phyloP scores from a whole-genome alignment of 129 eudicot species.

The Centrapalus pauciflorus region DNA sequence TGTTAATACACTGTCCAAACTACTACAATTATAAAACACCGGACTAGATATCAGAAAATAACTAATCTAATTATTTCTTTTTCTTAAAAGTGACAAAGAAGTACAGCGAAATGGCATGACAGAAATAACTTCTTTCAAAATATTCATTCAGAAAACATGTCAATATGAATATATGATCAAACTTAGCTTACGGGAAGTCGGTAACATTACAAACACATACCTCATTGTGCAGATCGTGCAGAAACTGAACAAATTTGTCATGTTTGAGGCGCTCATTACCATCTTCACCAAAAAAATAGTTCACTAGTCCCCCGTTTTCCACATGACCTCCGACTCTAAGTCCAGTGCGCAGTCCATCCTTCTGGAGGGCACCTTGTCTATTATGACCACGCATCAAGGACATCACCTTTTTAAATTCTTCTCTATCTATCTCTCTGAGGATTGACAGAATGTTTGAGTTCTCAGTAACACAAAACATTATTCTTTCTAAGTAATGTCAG shows the following conservation, averaged over 20 bases:
- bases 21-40: background rate
- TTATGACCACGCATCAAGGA: constrained; percentile 71
- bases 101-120: background rate
- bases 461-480: background rate
- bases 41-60: background rate
- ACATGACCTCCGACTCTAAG: constrained; percentile 35
- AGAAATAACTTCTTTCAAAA: too few relatives aligned
- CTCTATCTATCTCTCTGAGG: constrained; percentile 59
- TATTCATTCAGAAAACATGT: too few relatives aligned
- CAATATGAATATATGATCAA: too few relatives aligned
- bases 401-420: constrained; percentile 84
- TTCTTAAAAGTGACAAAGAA: background rate
- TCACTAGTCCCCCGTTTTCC: constrained; percentile 72
- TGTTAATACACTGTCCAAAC: constrained; percentile 1
- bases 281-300: constrained; percentile 76
- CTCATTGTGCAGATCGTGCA: constrained; percentile 68
- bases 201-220: constrained; percentile 23
- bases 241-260: constrained; percentile 59
- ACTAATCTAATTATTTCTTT: background rate
- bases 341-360: constrained; percentile 65
- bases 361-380: constrained; percentile 69
- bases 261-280: constrained; percentile 45
- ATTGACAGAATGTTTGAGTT: background rate
- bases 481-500: background rate
- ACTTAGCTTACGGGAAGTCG: too few relatives aligned